phyloP scores from a whole-genome alignment of 2,329 filamentous ascomycete species.

The Ascochyta koolunga region DNA sequence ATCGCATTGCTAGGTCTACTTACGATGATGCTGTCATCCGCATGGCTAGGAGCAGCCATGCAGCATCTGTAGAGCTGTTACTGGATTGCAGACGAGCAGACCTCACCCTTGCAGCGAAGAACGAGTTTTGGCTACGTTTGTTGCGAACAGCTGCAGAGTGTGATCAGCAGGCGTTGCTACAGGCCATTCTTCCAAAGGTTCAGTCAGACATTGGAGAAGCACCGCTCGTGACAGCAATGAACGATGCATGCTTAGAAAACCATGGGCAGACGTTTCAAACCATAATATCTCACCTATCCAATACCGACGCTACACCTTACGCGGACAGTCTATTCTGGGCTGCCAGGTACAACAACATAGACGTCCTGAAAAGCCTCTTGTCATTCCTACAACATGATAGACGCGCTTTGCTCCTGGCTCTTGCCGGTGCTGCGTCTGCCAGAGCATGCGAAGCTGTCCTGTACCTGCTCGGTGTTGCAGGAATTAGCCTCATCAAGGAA shows the following conservation, averaged over 20 bases:
- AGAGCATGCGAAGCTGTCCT: not conserved
- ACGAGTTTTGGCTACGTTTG: not conserved
- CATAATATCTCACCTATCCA: not conserved
- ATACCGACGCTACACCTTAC: not conserved
- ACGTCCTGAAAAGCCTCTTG: not conserved
- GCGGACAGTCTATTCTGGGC: not conserved
- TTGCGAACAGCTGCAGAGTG: not conserved
- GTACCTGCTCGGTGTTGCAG: not conserved
- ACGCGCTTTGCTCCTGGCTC: not conserved
- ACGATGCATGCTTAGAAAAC: not conserved
- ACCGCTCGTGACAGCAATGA: not conserved
- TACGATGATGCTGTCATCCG: not conserved
- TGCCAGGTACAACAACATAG: not conserved
- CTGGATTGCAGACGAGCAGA: not conserved
- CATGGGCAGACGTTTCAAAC: not conserved
- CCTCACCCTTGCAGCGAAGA: not conserved
- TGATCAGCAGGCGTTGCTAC: not conserved
- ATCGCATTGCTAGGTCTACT: not conserved
- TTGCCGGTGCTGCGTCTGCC: not conserved
- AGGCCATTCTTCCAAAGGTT: not conserved
- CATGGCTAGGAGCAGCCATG: not conserved
- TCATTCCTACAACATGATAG: not conserved
- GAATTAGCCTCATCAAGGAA: not conserved
- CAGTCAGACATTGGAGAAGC: not conserved
- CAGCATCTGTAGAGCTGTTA: not conserved